Evolutionary conservation across 352 stramenopile species (phyloP), one percentile per base, ranked within the genome.

Genomic region (Globisporangium echinulatum): DNA sequence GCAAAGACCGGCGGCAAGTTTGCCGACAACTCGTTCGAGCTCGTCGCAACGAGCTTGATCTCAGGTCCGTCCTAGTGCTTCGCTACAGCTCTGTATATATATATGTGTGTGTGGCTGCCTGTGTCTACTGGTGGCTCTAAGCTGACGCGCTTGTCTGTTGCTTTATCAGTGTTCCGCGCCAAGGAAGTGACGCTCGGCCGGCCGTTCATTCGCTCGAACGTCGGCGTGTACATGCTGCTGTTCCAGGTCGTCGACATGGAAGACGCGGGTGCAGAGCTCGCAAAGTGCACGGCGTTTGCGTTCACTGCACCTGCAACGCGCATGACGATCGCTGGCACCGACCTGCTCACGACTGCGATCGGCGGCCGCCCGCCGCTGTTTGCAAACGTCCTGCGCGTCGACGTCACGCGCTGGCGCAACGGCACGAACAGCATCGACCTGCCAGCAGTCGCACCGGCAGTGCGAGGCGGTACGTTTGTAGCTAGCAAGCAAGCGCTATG

Each of bases 231-330:
- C 52, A 53, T 88, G 13, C n/a, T 82, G 50, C 60, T 68, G 5
- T 84, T 90, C 59, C 82, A 92, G 51, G 71, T 89, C 48, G 72
- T 90, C 42, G 75, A 85, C 51, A 79, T 88, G 55, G 75, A 64
- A 25, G 74, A 88, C 13, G 54, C 79, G 14, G 69, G 64, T 1
- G 69, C 80, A 7, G 53, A 71, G 36, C 71, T 90, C 42, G 54
- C 62, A 40, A 54, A 54, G 11, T 56, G 79, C 56, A 53, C 64
- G 3, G 48, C 64, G 17, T 85, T 79, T 54, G 59, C 52, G 49
- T 92, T 92, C 59, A 46, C 52, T 15, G 49, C 70, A 2, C 66
- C 75, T 4, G 49, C 55, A 6, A 56, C 57, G 36, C 42, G 42
- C 38, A 53, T 51, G 5, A 60, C 46, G 19, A 58, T 81, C 50